phyloP scores from a whole-genome alignment of 169 alveolate species.

The Plasmodium adleri region DNA sequence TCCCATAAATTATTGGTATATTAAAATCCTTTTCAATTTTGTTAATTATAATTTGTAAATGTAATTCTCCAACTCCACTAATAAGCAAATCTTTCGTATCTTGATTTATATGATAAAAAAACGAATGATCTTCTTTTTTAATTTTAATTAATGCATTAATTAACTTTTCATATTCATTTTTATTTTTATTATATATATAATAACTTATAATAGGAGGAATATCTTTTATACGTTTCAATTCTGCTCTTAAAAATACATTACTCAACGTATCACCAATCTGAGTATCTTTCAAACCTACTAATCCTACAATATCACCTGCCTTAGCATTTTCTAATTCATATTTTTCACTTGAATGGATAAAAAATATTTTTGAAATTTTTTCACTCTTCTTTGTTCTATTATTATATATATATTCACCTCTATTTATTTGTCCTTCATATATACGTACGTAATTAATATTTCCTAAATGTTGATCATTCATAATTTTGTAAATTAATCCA shows the following conservation, averaged over 20 bases:
- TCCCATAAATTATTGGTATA: slow-evolving; percentile 89
- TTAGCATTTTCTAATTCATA: slow-evolving; percentile 83
- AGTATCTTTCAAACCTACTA: slow-evolving; percentile 88
- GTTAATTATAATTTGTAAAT: slow-evolving; percentile 94
- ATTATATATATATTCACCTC: slow-evolving; percentile 84
- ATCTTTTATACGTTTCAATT: slow-evolving; percentile 87
- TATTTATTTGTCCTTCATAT: slow-evolving; percentile 85
- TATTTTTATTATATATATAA: slow-evolving; percentile 81
- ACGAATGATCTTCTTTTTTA: slow-evolving; percentile 89
- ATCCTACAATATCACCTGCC: slow-evolving; percentile 88
- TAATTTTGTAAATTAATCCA: slow-evolving; percentile 60
- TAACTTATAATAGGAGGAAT: slow-evolving; percentile 89
- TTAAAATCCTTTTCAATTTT: slow-evolving; percentile 93
- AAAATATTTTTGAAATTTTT: slow-evolving; percentile 87
- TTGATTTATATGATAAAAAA: slow-evolving; percentile 81
- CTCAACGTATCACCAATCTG: slow-evolving; percentile 91
- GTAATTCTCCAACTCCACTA: slow-evolving; percentile 97
- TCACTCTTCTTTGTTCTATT: slow-evolving; percentile 86
- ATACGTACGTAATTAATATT: slow-evolving; percentile 85
- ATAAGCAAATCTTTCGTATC: slow-evolving; percentile 91
- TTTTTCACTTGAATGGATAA: slow-evolving; percentile 89
- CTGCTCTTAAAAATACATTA: slow-evolving; percentile 76
- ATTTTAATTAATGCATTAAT: slow-evolving; percentile 84
- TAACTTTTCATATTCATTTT: slow-evolving; percentile 86
- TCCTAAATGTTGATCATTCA: slow-evolving; percentile 84